Evolutionary conservation across 163 green algal species (phyloP).

Genomic region (Chlamydomonas reinhardtii): DNA sequence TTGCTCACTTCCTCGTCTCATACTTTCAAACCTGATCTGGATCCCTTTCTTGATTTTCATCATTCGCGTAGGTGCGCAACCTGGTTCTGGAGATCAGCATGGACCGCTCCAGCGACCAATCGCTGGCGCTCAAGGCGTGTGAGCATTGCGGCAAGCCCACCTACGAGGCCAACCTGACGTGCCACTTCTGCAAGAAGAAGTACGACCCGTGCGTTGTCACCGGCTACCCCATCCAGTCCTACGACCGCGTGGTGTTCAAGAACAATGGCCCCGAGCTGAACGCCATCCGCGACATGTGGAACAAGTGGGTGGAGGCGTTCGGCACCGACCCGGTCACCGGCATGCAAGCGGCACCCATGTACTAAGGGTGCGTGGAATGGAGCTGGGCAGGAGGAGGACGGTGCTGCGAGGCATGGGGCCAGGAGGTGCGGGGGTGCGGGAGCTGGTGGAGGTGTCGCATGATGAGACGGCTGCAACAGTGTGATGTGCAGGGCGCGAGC

Average conservation of each 20-base stretch:
- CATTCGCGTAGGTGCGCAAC: constrained; percentile 61
- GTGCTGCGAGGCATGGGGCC: neutral
- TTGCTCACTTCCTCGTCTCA: too few species aligned
- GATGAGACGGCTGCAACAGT: too few species aligned
- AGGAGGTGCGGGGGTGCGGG: neutral
- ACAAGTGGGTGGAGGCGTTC: constrained; percentile 72
- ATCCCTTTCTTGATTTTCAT: too few species aligned
- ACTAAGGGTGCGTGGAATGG: constrained; percentile 25
- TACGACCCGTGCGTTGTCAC: constrained; percentile 67
- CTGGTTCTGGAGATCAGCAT: constrained; percentile 80
- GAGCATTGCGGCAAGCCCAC: constrained; percentile 73
- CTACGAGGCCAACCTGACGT: constrained; percentile 77
- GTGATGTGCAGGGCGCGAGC: too few species aligned
- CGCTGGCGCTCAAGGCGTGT: constrained; percentile 65
- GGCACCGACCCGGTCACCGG: constrained; percentile 65
- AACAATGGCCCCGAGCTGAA: constrained; percentile 60
- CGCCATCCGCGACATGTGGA: constrained; percentile 75
- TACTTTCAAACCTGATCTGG: too few species aligned
- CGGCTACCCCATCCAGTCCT: constrained; percentile 47
- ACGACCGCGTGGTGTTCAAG: constrained; percentile 62
- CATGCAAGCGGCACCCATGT: constrained; percentile 61
- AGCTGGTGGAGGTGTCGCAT: neutral
- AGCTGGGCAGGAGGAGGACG: too few species aligned
- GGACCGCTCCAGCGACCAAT: constrained; percentile 75
- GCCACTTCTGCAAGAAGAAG: constrained; percentile 72